These are phyloP conservation scores for Clarireedia homoeocarpa DNA, from an alignment of 2,329 filamentous ascomycete species.

Conservation along the genomic window DNA sequence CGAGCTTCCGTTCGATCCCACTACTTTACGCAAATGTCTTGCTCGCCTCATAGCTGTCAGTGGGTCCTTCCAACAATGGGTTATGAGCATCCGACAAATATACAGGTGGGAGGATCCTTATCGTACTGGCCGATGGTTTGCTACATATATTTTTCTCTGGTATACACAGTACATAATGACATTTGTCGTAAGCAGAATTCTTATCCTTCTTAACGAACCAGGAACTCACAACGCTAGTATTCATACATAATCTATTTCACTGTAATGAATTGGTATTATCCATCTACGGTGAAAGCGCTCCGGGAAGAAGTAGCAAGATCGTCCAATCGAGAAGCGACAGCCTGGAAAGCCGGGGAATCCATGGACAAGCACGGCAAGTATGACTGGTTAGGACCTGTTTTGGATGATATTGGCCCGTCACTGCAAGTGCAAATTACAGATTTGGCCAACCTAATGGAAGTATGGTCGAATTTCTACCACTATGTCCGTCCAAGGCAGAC, in stretches of 20 bases:
- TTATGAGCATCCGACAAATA: slow-evolving; percentile 29
- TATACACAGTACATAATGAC: slow-evolving; percentile 19
- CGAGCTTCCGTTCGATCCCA: slow-evolving; percentile 20
- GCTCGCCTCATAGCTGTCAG: slow-evolving; percentile 33
- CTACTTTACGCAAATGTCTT: slow-evolving; percentile 25
- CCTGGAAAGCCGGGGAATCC: slow-evolving; percentile 29
- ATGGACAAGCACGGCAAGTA: slow-evolving; percentile 32
- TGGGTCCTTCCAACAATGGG: slow-evolving; percentile 30
- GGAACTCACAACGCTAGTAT: slow-evolving; percentile 13
- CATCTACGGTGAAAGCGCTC: slow-evolving; percentile 12
- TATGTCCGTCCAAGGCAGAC: slow-evolving; percentile 30
- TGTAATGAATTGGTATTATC: slow-evolving; percentile 17
- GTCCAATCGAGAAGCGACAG: slow-evolving; percentile 27
- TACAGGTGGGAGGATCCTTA: slow-evolving; percentile 32
- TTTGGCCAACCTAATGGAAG: slow-evolving; percentile 30
- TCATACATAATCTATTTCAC: slow-evolving; percentile 17
- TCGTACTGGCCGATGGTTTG: slow-evolving; percentile 27
- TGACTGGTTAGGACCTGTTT: slow-evolving; percentile 27
- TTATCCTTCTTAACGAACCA: background rate
- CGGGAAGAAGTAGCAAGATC: slow-evolving; percentile 25
- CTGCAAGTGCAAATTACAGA: slow-evolving; percentile 31
- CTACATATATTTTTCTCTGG: slow-evolving; percentile 18
- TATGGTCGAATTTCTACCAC: slow-evolving; percentile 32
- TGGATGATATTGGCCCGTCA: slow-evolving; percentile 26
- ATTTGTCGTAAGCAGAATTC: slow-evolving; percentile 14